Evolutionary conservation across 108 stramenopile genomes (phyloP).

Genomic region (Skeletonema potamos): DNA sequence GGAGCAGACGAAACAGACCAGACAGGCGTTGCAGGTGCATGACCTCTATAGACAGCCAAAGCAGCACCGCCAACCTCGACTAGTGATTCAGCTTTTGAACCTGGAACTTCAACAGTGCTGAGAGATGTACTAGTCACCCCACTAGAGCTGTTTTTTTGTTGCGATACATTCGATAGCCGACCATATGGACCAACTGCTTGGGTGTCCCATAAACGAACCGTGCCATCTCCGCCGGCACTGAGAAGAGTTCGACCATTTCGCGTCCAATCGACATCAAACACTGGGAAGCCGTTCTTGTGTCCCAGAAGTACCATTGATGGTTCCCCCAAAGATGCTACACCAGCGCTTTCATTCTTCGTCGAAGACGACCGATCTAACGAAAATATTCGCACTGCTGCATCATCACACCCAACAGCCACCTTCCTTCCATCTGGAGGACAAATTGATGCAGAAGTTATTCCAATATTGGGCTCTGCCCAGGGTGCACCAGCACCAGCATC

Average conservation of each 20-base stretch:
- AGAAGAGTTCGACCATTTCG: conserved; percentile 77
- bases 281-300: conserved; percentile 89
- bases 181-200: conserved; percentile 78
- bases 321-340: conserved; percentile 31
- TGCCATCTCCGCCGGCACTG: conserved; percentile 88
- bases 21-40: conserved; percentile 72
- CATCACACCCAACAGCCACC: conserved; percentile 85
- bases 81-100: conserved; percentile 56
- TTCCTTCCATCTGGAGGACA: conserved; percentile 79
- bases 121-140: conserved; percentile 30
- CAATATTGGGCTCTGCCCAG: conserved; percentile 83
- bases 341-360: conserved; percentile 29
- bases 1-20: conserved; percentile 86
- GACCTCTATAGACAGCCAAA: conserved; percentile 83
- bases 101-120: conserved; percentile 55
- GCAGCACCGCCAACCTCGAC: conserved; percentile 71
- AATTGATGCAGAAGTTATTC: conserved; percentile 73
- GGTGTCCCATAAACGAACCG: conserved; percentile 87
- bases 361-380: conserved; percentile 36
- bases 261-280: conserved; percentile 89
- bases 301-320: conserved; percentile 75
- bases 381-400: conserved; percentile 60
- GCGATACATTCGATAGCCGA: conserved; percentile 36
- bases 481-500: conserved; percentile 38
- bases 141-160: conserved; percentile 25